Evolutionary conservation across 148 eudicot species (phyloP).

Genomic region (Fagopyrum esculentum): DNA sequence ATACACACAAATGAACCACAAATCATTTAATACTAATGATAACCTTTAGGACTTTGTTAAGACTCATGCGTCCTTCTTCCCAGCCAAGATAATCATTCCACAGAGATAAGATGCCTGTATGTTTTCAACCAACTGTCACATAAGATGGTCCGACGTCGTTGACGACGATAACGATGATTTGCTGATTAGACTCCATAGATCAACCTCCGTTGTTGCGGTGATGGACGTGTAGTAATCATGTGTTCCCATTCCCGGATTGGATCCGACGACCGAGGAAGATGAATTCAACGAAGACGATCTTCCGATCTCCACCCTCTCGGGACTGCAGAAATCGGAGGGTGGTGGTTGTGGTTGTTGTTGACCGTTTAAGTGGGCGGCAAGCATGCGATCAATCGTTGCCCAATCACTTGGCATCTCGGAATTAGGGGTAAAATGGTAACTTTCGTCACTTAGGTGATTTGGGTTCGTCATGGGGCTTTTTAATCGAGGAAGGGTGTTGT

Average conservation of each 20-base stretch:
- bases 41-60: not conserved
- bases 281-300: not conserved
- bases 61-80: not conserved
- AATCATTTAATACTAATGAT: not conserved
- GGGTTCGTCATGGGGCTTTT: not conserved
- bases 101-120: not conserved
- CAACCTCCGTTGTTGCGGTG: not conserved
- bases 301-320: not conserved
- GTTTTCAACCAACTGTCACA: not conserved
- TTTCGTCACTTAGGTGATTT: constrained; percentile 1
- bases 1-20: not conserved
- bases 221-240: not conserved
- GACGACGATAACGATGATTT: not conserved
- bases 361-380: constrained; percentile 31
- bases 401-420: constrained; percentile 23
- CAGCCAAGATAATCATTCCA: not conserved
- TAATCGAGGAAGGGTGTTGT: not conserved
- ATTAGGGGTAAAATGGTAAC: constrained; percentile 12
- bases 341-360: not conserved
- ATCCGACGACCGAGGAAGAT: not conserved
- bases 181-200: constrained; percentile 3
- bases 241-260: not conserved
- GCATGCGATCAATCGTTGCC: constrained; percentile 29
- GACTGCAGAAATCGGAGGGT: too few relatives aligned
- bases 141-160: not conserved